Evolutionary conservation across 2,329 filamentous ascomycete genomes (phyloP).

Genomic region (Aspergillus candidus): DNA sequence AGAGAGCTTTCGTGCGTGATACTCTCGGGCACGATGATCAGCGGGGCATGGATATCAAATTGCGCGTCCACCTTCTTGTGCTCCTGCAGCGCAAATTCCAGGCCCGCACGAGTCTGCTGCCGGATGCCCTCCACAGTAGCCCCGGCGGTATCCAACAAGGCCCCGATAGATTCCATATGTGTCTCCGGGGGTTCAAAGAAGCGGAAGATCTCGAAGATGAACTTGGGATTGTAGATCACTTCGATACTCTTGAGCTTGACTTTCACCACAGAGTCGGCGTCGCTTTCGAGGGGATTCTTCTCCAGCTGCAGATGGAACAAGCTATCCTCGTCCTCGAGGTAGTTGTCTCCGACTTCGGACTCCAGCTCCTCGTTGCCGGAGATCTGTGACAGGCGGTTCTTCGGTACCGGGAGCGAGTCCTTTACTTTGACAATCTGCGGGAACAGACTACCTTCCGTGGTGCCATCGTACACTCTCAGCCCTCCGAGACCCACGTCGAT

Average conservation of each 20-base stretch:
- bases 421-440: conserved; percentile 96
- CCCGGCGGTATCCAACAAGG: conserved; percentile 89
- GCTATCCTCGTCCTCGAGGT: conserved; percentile 56
- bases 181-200: conserved; percentile 96
- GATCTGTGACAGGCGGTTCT: conserved; percentile 31
- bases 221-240: conserved; percentile 94
- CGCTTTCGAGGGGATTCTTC: conserved; percentile 87
- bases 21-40: conserved; percentile 93
- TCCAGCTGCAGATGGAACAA: conserved; percentile 93
- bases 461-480: conserved; percentile 90
- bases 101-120: conserved; percentile 88
- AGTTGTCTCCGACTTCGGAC: conserved; percentile 35
- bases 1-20: conserved; percentile 74
- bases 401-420: conserved; percentile 60
- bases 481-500: conserved; percentile 86
- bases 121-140: conserved; percentile 92
- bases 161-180: conserved; percentile 97
- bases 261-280: conserved; percentile 83
- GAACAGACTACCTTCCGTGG: conserved; percentile 82
- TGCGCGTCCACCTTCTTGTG: conserved; percentile 98
- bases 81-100: conserved; percentile 94
- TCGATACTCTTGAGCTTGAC: conserved; percentile 93
- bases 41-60: conserved; percentile 86
- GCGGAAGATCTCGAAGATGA: conserved; percentile 81
- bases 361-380: conserved; percentile 33